Evolutionary conservation across 306 rosid genomes (phyloP).

Genomic region (Begonia loranthoides): DNA sequence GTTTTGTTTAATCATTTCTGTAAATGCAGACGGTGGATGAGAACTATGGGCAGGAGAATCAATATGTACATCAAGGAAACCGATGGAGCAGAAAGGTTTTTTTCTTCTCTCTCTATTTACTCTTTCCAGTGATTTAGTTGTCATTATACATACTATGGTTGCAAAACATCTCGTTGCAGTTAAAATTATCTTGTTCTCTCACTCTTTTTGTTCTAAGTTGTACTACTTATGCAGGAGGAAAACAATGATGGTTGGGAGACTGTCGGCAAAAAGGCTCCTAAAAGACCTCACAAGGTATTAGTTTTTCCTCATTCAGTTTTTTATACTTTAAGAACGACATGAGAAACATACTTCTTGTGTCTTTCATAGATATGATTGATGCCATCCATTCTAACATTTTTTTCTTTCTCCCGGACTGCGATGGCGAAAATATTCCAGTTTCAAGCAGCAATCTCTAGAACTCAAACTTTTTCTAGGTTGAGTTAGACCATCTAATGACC

Average conservation of each 20-base stretch:
- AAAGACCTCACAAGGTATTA: constrained; percentile 54
- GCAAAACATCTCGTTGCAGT: too few species aligned
- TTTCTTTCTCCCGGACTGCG: too few species aligned
- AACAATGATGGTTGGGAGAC: constrained; percentile 69
- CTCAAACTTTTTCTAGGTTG: too few species aligned
- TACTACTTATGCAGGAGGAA: constrained; percentile 27
- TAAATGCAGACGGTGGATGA: constrained; percentile 9
- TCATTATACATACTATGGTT: background rate
- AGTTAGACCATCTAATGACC: too few species aligned
- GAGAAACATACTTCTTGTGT: constrained; percentile 6
- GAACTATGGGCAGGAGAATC: constrained; percentile 10
- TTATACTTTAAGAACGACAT: constrained; percentile 3
- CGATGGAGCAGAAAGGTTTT: constrained; percentile 20
- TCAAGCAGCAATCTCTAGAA: too few species aligned
- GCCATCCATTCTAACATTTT: background rate
- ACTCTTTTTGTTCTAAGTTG: background rate
- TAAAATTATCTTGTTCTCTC: background rate
- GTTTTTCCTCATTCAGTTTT: constrained; percentile 8
- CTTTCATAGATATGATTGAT: constrained; percentile 1
- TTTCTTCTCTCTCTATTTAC: background rate
- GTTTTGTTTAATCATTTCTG: background rate
- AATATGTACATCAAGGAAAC: constrained; percentile 17
- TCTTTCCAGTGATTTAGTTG: background rate
- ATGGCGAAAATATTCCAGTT: too few species aligned
- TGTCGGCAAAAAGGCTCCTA: constrained; percentile 49